Conservation (phyloP, 345 rosid species). For the Nephelium lappaceum region DNA sequence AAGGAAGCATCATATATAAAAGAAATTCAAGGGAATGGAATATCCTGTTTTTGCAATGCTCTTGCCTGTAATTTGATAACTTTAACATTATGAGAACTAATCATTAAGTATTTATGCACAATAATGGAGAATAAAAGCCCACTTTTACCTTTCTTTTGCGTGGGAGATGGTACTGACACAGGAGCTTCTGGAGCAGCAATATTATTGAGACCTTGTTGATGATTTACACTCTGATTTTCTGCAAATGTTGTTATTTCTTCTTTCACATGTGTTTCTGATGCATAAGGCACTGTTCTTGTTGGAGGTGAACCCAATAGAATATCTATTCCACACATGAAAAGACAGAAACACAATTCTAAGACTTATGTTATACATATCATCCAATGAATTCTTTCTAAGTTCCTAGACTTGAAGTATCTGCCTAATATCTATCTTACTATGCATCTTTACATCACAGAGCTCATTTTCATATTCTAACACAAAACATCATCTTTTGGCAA, state of each 20-base stretch:
- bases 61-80: not conserved
- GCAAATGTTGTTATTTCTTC: slow-evolving; percentile 19
- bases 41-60: not conserved
- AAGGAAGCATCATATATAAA: not conserved
- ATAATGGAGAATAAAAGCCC: not conserved
- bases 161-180: slow-evolving; percentile 7
- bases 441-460: not conserved
- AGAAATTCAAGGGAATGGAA: not conserved
- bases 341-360: not conserved
- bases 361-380: not conserved
- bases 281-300: slow-evolving; percentile 10
- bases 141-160: slow-evolving; percentile 26
- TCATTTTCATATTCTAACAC: not conserved
- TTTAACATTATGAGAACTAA: not conserved
- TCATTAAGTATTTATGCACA: slow-evolving; percentile 4
- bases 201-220: slow-evolving; percentile 14
- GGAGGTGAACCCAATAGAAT: slow-evolving; percentile 10
- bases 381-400: not conserved
- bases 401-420: not conserved
- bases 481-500: not conserved
- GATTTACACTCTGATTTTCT: slow-evolving; percentile 15
- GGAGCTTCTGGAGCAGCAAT: slow-evolving; percentile 11
- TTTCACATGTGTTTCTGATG: slow-evolving; percentile 17
- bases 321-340: slow-evolving; percentile 26
- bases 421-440: not conserved